Evolutionary conservation across 106 monocot species (phyloP), one percentile per base, ranked within the genome.

Genomic region (Acanthochlamys bracteata): DNA sequence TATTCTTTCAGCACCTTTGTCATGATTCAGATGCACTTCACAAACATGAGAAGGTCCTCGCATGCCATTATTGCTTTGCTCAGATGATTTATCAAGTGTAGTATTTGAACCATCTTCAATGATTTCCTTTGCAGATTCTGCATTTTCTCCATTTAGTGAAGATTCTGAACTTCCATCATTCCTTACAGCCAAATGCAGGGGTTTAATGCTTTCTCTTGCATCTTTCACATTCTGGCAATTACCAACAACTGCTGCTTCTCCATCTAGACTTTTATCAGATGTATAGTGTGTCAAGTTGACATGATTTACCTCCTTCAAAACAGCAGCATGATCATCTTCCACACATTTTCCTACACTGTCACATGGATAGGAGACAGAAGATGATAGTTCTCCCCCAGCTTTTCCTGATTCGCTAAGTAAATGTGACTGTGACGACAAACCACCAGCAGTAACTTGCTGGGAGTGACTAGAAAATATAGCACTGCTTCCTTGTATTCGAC

Each of bases 401-500:
- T 41, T 67, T 19, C 27, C 60, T 52, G 61, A 49, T 66, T 49
- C 46, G 25, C 14, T 64, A 39, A 11, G 49, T 52, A 20, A 56
- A 17, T 63, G 56, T 47, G 22, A 7, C 11, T 56, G 41, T 68
- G 49, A 52, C n/a, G 55, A 20, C 57, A 60, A 56, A 69, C 41
- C 41, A 53, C 25, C 22, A 17, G 62, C 40, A 52, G 46, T 58
- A 15, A 47, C 61, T 66, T 25, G 43, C 57, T 69, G 52, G 63
- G 17, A 40, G 17, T 56, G 3, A 70, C 20, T 53, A 42, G 64
- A 64, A 40, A 73, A 68, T 10, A 55, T 68, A 7, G 20, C 22
- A 7, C 24, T 63, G 51, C n/a, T 60, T 42, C 52, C 49, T 70
- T 71, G 81, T 21, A 91, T 39, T 27, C 91, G 82, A 69, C 96